Evolutionary conservation across 192 early-diverging fungal species (phyloP).

Genomic region (Piromyces finnis): DNA sequence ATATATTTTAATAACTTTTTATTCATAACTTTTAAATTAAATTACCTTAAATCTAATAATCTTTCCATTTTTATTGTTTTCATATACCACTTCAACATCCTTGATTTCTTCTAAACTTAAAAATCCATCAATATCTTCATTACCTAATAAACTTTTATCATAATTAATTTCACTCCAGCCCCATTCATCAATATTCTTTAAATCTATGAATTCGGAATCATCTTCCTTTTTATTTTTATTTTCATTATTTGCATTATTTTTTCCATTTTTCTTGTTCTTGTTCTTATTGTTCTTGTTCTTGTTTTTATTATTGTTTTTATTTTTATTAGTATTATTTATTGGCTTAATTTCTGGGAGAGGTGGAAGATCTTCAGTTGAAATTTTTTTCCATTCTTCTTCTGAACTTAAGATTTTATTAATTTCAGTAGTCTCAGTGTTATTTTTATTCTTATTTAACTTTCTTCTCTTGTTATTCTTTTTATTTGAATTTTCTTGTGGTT

Average conservation of each 20-base stretch:
- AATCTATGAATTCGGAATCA: not conserved
- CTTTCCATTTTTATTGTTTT: constrained; percentile 36
- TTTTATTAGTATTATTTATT: not conserved
- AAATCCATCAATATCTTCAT: constrained; percentile 58
- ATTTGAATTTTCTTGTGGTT: not conserved
- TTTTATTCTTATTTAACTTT: not conserved
- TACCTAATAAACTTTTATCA: constrained; percentile 20
- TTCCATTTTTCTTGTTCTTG: not conserved
- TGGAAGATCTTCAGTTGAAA: not conserved
- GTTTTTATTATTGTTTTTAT: not conserved
- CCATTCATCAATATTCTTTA: constrained; percentile 16
- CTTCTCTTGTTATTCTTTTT: not conserved
- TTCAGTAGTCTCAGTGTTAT: not conserved
- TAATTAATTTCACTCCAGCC: constrained; percentile 38
- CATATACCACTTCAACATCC: constrained; percentile 60
- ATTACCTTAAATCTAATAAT: constrained; percentile 55
- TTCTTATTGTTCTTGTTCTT: not conserved
- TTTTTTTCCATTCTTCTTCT: not conserved
- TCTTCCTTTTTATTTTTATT: not conserved
- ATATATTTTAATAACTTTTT: too few species aligned
- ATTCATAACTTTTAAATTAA: too few species aligned
- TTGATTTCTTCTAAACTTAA: constrained; percentile 74
- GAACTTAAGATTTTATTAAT: not conserved
- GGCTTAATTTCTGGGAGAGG: not conserved
- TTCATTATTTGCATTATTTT: not conserved